Evolutionary conservation across 2,329 filamentous ascomycete genomes (phyloP), one percentile per base, ranked within the genome.

Genomic region (Trichothecium sympodiale): DNA sequence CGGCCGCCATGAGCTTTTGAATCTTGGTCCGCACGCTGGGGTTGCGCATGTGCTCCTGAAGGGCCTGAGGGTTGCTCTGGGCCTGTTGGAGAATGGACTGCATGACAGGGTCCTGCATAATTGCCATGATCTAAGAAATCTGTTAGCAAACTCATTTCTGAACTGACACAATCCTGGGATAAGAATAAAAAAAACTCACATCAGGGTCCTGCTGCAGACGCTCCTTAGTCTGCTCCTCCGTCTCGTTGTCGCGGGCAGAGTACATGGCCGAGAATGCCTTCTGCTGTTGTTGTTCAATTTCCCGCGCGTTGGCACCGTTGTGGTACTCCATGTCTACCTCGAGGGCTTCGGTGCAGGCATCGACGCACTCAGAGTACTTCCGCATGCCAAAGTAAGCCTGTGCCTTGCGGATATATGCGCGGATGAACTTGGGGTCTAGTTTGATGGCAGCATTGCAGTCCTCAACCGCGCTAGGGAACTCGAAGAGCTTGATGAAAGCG

Each of bases 21-120:
- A 98, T 83, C 74, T 95, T 94, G 50, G 74, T 74, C 41, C 79
- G 73, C 47, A 98, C 83, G 39, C 70, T 73, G 1, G 86, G 75
- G 67, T 96, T 98, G 68, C 80, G 84, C 84, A 98, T 94, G 62
- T 98, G 93, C 60, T 98, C 89, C 56, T 93, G 82, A 43, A 98
- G 74, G 31, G 91, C 91, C 33, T 82, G 82, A 14, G 91, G 91
- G 52, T 98, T 84, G 37, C 77, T 78, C 70, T 96, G 94, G 31
- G 91, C 91, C 65, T 98, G 91, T 59, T 96, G 88, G 38, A 96
- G 75, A 47, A 95, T 95, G 46, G 82, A 83, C 65, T 98, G 87
- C 89, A 98, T 96, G 54, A 98, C 80, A 13, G 91, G 91, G 54
- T 98, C 91, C 59, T 88, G 80, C 63, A 96, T 83, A 53, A 95